These are phyloP conservation scores for Wallacemonas rigidus DNA, from an alignment of 208 protist genomes.

Conservation along the genomic window DNA sequence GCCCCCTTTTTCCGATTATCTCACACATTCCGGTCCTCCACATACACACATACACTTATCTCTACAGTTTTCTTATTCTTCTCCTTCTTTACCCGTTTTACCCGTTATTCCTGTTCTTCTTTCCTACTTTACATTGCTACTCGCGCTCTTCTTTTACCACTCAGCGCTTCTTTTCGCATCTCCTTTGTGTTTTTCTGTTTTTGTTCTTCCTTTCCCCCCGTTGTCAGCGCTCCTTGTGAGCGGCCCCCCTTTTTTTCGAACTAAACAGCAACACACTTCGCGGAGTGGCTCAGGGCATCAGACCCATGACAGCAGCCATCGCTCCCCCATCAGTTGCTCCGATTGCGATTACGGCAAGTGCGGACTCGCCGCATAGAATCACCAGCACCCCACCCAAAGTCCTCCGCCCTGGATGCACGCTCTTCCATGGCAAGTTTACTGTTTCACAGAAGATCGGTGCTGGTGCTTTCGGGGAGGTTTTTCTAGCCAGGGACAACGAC, in stretches of 20 bases:
- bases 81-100: not conserved
- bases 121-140: constrained; percentile 1
- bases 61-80: constrained; percentile 17
- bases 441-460: constrained; percentile 89
- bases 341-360: not conserved
- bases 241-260: not conserved
- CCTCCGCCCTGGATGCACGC: constrained; percentile 16
- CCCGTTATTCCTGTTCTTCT: not conserved
- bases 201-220: not conserved
- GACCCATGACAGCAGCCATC: not conserved
- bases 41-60: not conserved
- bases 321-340: not conserved
- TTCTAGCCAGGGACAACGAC: constrained; percentile 68
- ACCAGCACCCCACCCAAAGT: not conserved
- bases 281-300: not conserved
- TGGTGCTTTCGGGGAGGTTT: constrained; percentile 99
- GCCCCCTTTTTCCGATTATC: no score
- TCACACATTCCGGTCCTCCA: not conserved
- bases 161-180: not conserved
- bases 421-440: constrained; percentile 76
- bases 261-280: not conserved
- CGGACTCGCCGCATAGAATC: not conserved
- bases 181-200: not conserved
- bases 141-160: not conserved
- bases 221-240: not conserved